Base-by-base conservation (phyloP, 2,329 filamentous ascomycete genomes). In the Fonsecaea pedrosoi region DNA sequence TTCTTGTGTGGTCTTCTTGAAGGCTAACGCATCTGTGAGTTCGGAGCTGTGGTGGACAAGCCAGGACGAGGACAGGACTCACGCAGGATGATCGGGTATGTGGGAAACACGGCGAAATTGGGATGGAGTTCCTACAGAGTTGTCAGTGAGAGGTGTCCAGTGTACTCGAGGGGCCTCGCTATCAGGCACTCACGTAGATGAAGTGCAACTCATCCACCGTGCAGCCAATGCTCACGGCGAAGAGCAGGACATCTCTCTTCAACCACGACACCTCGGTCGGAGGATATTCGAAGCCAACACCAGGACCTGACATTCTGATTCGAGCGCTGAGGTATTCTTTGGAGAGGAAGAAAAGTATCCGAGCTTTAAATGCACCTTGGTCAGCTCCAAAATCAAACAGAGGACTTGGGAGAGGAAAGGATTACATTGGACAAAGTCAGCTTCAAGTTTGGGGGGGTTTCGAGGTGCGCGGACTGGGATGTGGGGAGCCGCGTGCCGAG, bases 161-260 rank as follows among this genome's bases (percentile, higher is more conserved):
- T 5, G 13, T 34, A 13, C 10, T 56, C n/a, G 8, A 1, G 34
- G 32, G 12, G 48, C 13, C 15, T 13, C 32, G 18, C 25, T 32
- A 13, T 21, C 30, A 9, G 21, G 40, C 21, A 42, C 86, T 67
- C 84, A 95, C 92, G 75, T 93, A 97, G 81, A 97, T 89, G 77
- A 94, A 96, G 77, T 97, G 92, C 75, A 97, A 87, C 83, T 97
- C 94, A 73, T 96, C 89, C n/a, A 66, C 66, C 12, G 87, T 94
- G 76, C 86, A 89, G 64, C 94, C 94, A 77, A 97, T 94, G 81
- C 90, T 94, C 79, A 90, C 90, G 73, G 94, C 93, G 78, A 97
- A 97, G 69, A 98, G 88, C 69, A 97, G 84, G 40, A 89, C 87
- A 83, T 97, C 94, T 72, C 94, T 88, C 86, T 94, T 93, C 74